Evolutionary conservation across 1,284 basidiomycete species (phyloP), one percentile per base, ranked within the genome.

Genomic region (Boletus sp.): DNA sequence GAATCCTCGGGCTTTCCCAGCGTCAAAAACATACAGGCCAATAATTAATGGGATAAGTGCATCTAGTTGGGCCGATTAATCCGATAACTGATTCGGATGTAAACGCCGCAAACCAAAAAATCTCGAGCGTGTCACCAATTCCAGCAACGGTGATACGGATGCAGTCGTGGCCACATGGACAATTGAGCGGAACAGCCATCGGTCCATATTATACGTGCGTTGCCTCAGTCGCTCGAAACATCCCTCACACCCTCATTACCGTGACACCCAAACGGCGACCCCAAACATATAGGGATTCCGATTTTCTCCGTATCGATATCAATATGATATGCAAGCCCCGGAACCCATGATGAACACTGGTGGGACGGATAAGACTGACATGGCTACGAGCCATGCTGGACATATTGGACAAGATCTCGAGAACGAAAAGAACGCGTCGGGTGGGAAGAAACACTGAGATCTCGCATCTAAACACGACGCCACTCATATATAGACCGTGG

Each of bases 221-320:
- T 42, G 41, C 51, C n/a, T 57, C 51, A 53, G n/a, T 31, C 24
- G 24, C 41, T 48, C 50, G 52, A 65, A 63, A 67, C 62, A 50
- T 20, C 45, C 41, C 22, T 39, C 18, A 48, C 41, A 11, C 49
- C 43, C 12, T 48, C 27, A 52, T 31, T 35, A 53, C 51, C 29
- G 29, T 53, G 51, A 36, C 56, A 43, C 51, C 22, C 31, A 29
- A 58, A 52, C 29, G 55, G 27, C 15, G 48, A 11, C 42, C 43
- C n/a, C 43, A 42, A 18, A 11, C 29, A 35, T 11, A 16, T 35
- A 15, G 15, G 24, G 39, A 27, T 54, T 57, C 36, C 44, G 29
- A 52, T 45, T 41, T 27, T 29, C 15, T 55, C 54, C 44, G 31
- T 29, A 20, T 15, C 20, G 22, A 55, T 13, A n/a, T 4, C n/a